Evolutionary conservation across 768 basidiomycete genomes (phyloP).

Genomic region (Sarcodon aspratus): DNA sequence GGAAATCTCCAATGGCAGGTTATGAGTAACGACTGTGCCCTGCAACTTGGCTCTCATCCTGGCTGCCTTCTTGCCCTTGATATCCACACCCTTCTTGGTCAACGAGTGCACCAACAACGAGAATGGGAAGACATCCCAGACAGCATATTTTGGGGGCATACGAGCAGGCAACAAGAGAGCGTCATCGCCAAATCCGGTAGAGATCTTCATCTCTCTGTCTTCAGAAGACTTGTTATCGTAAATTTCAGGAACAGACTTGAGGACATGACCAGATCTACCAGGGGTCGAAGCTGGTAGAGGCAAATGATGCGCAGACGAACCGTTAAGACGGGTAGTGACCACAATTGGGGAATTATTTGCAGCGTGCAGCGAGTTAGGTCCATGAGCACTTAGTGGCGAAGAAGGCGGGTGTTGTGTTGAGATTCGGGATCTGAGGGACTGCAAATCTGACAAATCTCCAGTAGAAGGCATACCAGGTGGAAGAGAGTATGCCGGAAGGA

Average conservation of each 20-base stretch:
- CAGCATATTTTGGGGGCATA: conserved; percentile 45
- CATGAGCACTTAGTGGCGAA: no score
- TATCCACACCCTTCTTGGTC: conserved; percentile 36
- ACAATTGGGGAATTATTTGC: no score
- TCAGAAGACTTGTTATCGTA: no score
- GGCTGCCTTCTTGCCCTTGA: no score
- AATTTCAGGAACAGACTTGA: conserved; percentile 6
- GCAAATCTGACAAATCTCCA: conserved; percentile 14
- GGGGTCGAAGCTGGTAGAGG: no score
- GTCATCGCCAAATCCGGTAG: conserved; percentile 27
- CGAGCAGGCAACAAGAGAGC: conserved; percentile 38
- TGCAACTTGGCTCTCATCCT: conserved; percentile 38
- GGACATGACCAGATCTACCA: not conserved
- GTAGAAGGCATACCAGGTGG: conserved; percentile 36
- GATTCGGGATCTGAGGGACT: no score
- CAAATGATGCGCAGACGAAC: no score
- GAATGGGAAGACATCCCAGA: conserved; percentile 63
- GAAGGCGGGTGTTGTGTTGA: not conserved
- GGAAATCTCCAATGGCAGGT: conserved; percentile 59
- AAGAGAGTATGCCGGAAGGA: conserved; percentile 53
- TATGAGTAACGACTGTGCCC: conserved; percentile 33
- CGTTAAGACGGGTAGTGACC: no score
- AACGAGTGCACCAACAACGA: conserved; percentile 41
- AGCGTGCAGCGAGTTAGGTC: no score
- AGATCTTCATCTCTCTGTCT: conserved; percentile 4